A percentile compares a stretch with the other conserved stretches of the same genome.
phyloP scores from a whole-genome alignment of 2,329 filamentous ascomycete species.

The Exophiala spinifera region DNA sequence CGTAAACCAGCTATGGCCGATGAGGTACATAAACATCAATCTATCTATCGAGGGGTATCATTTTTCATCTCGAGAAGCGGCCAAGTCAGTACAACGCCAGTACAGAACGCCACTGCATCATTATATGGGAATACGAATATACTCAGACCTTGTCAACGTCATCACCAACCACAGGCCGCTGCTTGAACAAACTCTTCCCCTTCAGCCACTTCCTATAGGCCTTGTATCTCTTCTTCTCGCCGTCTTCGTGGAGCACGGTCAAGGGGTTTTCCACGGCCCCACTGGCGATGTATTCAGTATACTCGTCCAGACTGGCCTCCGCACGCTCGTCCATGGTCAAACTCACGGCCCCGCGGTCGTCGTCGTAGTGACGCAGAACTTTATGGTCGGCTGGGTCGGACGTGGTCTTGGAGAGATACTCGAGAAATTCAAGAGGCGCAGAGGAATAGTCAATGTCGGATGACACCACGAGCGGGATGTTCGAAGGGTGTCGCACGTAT shows the following conservation, averaged over 20 bases:
- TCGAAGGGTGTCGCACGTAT: constrained; percentile 86
- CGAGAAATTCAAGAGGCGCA: constrained; percentile 63
- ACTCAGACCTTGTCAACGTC: constrained; percentile 11
- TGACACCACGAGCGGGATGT: constrained; percentile 66
- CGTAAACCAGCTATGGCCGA: no score
- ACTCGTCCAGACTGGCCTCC: constrained; percentile 68
- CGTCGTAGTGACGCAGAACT: constrained; percentile 51
- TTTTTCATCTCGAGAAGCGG: constrained; percentile 2
- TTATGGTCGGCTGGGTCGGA: constrained; percentile 19
- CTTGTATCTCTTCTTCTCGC: constrained; percentile 91
- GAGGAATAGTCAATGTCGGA: constrained; percentile 35
- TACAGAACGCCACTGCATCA: background rate
- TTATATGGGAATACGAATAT: no score
- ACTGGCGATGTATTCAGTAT: constrained; percentile 67
- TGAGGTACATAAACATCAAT: no score
- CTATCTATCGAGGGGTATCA: constrained; percentile 28
- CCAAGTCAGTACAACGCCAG: background rate
- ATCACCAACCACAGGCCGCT: constrained; percentile 51
- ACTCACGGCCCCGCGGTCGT: constrained; percentile 46
- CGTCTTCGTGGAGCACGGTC: constrained; percentile 82
- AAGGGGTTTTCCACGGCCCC: constrained; percentile 73
- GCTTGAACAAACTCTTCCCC: constrained; percentile 95
- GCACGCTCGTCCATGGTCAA: constrained; percentile 46
- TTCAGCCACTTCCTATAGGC: constrained; percentile 92
- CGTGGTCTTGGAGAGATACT: constrained; percentile 61